A percentile compares a stretch with the other conserved stretches of the same genome.
These are phyloP conservation scores for Hymenoscyphus fraxineus DNA, from an alignment of 2,329 filamentous ascomycete genomes.

Conservation along the genomic window DNA sequence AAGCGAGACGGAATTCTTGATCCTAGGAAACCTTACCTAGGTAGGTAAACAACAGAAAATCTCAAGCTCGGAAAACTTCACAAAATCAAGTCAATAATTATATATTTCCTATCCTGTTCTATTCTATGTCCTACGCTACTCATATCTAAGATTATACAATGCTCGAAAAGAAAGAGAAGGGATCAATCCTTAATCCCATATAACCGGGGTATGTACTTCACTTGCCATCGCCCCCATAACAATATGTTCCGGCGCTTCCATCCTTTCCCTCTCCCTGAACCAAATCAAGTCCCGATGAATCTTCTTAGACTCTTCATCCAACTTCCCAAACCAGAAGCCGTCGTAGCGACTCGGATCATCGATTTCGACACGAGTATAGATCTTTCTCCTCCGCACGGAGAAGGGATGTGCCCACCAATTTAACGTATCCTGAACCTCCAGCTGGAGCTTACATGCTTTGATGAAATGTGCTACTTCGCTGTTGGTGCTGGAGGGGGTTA, in stretches of 20 bases:
- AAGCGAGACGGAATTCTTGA: no score
- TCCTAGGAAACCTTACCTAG: no score
- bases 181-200: neutral
- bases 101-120: neutral
- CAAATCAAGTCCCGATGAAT: constrained; percentile 14
- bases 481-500: constrained; percentile 14
- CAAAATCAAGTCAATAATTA: neutral
- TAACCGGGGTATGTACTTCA: neutral
- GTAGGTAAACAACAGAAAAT: no score
- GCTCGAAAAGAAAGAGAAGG: neutral
- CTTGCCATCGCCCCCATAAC: neutral
- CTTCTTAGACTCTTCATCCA: constrained; percentile 15
- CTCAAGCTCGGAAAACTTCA: neutral
- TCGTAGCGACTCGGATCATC: constrained; percentile 23
- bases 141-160: neutral
- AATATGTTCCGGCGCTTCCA: neutral
- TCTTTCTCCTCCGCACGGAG: constrained; percentile 9
- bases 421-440: constrained; percentile 21
- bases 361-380: constrained; percentile 23
- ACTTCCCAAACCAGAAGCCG: constrained; percentile 18
- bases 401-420: constrained; percentile 16
- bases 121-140: neutral
- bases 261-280: neutral
- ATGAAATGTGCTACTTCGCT: constrained; percentile 16
- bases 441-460: constrained; percentile 17